phyloP scores from a whole-genome alignment of 169 alveolate species.

The Cryptosporidium canis region DNA sequence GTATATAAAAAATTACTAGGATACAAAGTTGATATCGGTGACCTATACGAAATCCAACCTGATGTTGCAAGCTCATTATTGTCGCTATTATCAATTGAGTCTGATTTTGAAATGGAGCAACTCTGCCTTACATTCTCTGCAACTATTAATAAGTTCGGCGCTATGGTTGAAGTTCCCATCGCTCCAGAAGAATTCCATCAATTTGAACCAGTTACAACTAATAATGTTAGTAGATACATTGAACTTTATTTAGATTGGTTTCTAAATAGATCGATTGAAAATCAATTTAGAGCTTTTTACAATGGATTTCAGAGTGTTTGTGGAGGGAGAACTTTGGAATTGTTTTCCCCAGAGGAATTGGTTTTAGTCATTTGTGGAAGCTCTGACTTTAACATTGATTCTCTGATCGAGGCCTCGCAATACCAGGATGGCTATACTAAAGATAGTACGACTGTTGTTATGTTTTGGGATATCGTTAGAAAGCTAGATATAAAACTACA shows the following conservation, averaged over 20 bases:
- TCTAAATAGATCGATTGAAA: slow-evolving; percentile 80
- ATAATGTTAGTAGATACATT: slow-evolving; percentile 84
- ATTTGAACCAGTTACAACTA: slow-evolving; percentile 78
- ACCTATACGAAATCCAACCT: slow-evolving; percentile 85
- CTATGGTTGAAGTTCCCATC: slow-evolving; percentile 11
- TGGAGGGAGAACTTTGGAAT: slow-evolving; percentile 77
- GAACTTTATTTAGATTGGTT: slow-evolving; percentile 82
- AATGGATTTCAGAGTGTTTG: slow-evolving; percentile 86
- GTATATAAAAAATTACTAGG: slow-evolving; percentile 87
- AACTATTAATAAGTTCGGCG: slow-evolving; percentile 67
- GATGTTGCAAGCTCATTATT: slow-evolving; percentile 80
- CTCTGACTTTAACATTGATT: slow-evolving; percentile 82
- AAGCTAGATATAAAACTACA: slow-evolving; percentile 79
- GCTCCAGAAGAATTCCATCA: slow-evolving; percentile 71
- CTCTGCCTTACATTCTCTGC: slow-evolving; percentile 74
- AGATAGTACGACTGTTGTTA: slow-evolving; percentile 75
- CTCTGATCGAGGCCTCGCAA: slow-evolving; percentile 79
- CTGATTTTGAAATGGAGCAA: slow-evolving; percentile 59
- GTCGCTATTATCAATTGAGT: slow-evolving; percentile 33
- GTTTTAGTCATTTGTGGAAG: slow-evolving; percentile 87
- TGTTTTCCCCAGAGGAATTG: slow-evolving; percentile 86
- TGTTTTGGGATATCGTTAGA: slow-evolving; percentile 84
- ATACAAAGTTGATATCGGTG: slow-evolving; percentile 81
- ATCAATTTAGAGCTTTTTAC: slow-evolving; percentile 82
- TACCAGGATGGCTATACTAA: slow-evolving; percentile 85